These are phyloP conservation scores for Podospora appendiculata DNA, from an alignment of 495 filamentous ascomycete genomes.

Conservation along the genomic window DNA sequence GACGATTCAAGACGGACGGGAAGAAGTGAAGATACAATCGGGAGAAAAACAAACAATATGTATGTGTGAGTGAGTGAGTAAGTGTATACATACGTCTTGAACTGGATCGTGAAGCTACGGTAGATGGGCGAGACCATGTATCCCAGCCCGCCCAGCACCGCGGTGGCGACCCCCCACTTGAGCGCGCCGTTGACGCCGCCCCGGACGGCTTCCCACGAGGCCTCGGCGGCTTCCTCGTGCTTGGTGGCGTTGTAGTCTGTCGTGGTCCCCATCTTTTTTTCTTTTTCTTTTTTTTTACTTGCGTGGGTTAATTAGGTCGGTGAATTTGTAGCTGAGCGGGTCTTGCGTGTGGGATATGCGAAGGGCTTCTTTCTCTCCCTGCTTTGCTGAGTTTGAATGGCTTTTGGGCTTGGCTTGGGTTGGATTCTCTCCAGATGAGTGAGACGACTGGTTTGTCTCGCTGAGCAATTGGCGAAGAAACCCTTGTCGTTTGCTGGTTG, in stretches of 20 bases:
- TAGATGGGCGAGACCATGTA: constrained; percentile 65
- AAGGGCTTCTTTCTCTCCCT: not conserved
- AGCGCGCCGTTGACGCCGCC: constrained; percentile 53
- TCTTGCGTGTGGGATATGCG: too few species aligned
- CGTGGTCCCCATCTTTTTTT: constrained; percentile 14
- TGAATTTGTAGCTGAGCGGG: not conserved
- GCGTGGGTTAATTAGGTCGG: not conserved
- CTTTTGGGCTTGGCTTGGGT: too few species aligned
- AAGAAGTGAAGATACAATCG: not conserved
- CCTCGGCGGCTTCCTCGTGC: constrained; percentile 50
- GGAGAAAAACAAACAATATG: not conserved
- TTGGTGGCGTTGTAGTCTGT: constrained; percentile 25
- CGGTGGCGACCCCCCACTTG: constrained; percentile 59
- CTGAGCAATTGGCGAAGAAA: too few species aligned
- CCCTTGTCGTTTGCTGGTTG: too few species aligned
- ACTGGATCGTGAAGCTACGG: constrained; percentile 75
- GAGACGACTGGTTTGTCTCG: too few species aligned
- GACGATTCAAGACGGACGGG: not conserved
- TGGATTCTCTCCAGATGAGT: too few species aligned
- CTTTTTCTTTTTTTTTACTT: not conserved
- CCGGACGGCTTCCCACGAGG: constrained; percentile 53
- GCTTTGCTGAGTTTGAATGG: too few species aligned
- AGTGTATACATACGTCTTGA: constrained; percentile 61
- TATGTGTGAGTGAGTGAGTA: not conserved
- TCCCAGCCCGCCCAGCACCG: constrained; percentile 45